These are phyloP conservation scores for Dalbergia cultrata DNA, from an alignment of 306 rosid species.

Conservation along the genomic window DNA sequence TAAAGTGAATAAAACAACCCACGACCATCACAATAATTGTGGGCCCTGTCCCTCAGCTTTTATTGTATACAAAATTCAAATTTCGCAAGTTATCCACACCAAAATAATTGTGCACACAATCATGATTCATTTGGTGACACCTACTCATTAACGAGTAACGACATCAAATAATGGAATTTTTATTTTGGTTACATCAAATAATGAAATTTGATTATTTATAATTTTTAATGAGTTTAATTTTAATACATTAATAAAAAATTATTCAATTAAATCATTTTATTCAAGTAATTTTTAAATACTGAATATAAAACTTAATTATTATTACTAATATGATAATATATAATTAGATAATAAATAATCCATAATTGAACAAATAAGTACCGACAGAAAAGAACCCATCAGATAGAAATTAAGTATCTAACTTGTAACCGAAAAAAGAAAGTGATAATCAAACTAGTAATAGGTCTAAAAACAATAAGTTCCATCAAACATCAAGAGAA, in stretches of 20 bases:
- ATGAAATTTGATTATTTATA: background rate
- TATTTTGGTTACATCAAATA: background rate
- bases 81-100: slow-evolving; percentile 24
- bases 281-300: too few species aligned
- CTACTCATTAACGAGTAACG: slow-evolving; percentile 35
- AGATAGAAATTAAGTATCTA: background rate
- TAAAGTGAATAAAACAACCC: slow-evolving; percentile 10
- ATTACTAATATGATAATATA: too few species aligned
- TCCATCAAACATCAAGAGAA: background rate
- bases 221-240: too few species aligned
- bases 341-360: too few species aligned
- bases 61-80: slow-evolving; percentile 17
- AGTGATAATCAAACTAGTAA: background rate
- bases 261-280: too few species aligned
- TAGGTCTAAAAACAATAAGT: background rate
- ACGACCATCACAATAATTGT: slow-evolving; percentile 21
- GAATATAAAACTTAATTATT: too few species aligned
- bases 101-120: slow-evolving; percentile 32
- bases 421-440: background rate
- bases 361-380: background rate
- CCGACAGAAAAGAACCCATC: background rate
- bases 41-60: slow-evolving; percentile 12
- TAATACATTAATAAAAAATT: too few species aligned
- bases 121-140: slow-evolving; percentile 20
- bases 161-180: background rate